Evolutionary conservation across 306 rosid species (phyloP), one percentile per base, ranked within the genome.

Genomic region (Vigna reflexopilosa): DNA sequence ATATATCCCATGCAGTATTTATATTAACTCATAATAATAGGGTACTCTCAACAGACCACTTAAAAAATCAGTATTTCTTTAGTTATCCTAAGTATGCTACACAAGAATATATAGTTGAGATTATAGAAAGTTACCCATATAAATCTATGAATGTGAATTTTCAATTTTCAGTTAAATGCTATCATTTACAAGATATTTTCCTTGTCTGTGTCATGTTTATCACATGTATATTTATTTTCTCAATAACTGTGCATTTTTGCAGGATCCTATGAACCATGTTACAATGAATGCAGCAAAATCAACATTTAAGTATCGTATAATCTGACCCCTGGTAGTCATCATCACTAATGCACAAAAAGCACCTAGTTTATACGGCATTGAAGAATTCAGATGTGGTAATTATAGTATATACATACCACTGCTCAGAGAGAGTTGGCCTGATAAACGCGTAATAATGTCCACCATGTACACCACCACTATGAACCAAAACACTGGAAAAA

Each of bases 401-500:
- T 22, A 7, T 20, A 28, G 30, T 16, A 71, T 36, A 50, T 36
- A 50, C 88, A 66, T 87, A 93, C 99, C 99, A 96, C 86, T 86
- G 97, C 66, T 96, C 98, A 50, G 97, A 87, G 50, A 96, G 93
- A 30, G 98, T 96, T 3, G 99, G 99, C 85, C 99, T 86, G 90
- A 96, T 93, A 83, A 93, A 96, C 55, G 99, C 99, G 40, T 96
- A 96, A 85, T 93, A 96, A 77, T 96, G 99, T 67, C 99, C 99
- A 58, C 99, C 99, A 71, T 96, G 98, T 85, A 93, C 99, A 69
- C 99, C 99, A 44, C 99, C 99, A 61, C 99, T 96, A 89, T 96
- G 99, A 72, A 96, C 99, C 93, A 96, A 86, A 54, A 96, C 99
- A 79, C 99, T 96, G 94, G 17, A 61, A 71, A 65, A 20, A 45